phyloP scores from a whole-genome alignment of 768 basidiomycete genomes.

The Rhizopogon salebrosus region DNA sequence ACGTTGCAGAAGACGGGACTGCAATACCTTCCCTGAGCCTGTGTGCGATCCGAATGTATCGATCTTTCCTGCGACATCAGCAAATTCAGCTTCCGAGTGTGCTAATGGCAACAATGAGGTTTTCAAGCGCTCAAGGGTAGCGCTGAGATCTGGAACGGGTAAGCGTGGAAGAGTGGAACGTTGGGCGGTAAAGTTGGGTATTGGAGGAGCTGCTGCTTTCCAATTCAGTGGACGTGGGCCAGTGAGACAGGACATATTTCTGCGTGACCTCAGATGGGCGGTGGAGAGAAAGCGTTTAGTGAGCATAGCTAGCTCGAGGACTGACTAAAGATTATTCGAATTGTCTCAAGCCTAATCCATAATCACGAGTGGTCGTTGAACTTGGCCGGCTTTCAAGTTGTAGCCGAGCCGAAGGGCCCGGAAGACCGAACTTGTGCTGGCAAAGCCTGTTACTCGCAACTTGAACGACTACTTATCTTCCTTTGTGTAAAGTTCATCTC shows the following conservation, averaged over 20 bases:
- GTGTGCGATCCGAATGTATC: constrained; percentile 49
- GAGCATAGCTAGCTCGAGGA: not conserved
- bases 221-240: constrained; percentile 48
- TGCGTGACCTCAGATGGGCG: too few relatives aligned
- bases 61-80: constrained; percentile 53
- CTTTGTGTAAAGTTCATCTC: too few relatives aligned
- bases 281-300: not conserved
- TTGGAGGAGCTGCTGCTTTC: constrained; percentile 66
- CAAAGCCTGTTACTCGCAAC: too few relatives aligned
- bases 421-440: too few relatives aligned
- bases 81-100: constrained; percentile 53
- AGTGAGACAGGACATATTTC: constrained; percentile 11
- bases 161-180: constrained; percentile 53
- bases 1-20: constrained; percentile 54
- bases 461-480: too few relatives aligned
- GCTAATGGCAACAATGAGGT: constrained; percentile 71
- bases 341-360: too few relatives aligned
- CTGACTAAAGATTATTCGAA: too few relatives aligned
- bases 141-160: constrained; percentile 65
- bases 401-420: too few relatives aligned
- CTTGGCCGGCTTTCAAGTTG: too few relatives aligned
- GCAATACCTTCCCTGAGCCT: constrained; percentile 50
- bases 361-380: too few relatives aligned
- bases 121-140: constrained; percentile 67
- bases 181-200: constrained; percentile 66